Evolutionary conservation across 345 rosid genomes (phyloP).

Genomic region (Corymbia maculata): DNA sequence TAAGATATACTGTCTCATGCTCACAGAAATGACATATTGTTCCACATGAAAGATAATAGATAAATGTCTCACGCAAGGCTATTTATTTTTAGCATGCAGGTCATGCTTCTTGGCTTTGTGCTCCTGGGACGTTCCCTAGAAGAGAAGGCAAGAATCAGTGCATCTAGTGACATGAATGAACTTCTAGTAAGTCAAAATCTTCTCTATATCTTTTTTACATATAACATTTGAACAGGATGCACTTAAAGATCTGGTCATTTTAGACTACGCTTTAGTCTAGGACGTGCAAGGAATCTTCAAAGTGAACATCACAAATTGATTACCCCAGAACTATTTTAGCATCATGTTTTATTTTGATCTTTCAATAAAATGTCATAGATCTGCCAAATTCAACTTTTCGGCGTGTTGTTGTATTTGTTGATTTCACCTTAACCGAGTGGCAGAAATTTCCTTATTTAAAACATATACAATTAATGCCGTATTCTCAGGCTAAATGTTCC

Average conservation of each 20-base stretch:
- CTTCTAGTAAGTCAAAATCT: conserved; percentile 49
- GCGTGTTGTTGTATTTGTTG: not conserved
- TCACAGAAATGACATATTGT: not conserved
- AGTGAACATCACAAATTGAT: not conserved
- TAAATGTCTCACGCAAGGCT: conserved; percentile 29
- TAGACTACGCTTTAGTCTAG: not conserved
- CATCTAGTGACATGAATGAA: conserved; percentile 95
- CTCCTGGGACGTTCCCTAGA: conserved; percentile 93
- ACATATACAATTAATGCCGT: not conserved
- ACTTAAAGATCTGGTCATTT: not conserved
- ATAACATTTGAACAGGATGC: not conserved
- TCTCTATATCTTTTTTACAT: not conserved
- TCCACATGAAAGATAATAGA: not conserved
- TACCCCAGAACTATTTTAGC: not conserved
- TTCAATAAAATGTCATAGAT: not conserved
- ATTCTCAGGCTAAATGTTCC: not conserved
- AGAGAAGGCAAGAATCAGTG: conserved; percentile 76
- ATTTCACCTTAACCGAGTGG: not conserved
- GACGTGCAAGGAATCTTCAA: not conserved
- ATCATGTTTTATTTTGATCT: not conserved
- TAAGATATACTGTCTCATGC: not conserved
- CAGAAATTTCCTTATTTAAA: not conserved
- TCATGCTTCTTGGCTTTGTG: conserved; percentile 98
- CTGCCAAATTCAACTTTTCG: not conserved
- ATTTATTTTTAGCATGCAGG: conserved; percentile 75